phyloP scores from a whole-genome alignment of 2,329 filamentous ascomycete genomes.

The Raffaelea arxii region DNA sequence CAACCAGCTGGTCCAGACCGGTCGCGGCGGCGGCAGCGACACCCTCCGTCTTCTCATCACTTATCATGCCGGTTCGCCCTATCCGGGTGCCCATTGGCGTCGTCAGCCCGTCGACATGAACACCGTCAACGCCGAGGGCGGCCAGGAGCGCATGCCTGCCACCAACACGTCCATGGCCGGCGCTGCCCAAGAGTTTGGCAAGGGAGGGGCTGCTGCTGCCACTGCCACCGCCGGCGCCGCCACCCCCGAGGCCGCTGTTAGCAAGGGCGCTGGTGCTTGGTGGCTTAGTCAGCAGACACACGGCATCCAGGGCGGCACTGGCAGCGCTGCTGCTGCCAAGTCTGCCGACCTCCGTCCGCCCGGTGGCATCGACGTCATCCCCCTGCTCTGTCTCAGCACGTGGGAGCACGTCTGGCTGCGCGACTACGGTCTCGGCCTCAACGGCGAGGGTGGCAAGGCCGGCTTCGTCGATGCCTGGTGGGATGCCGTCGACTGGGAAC shows the following conservation, averaged over 20 bases:
- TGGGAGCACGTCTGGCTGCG: constrained; percentile 92
- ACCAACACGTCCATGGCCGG: not conserved
- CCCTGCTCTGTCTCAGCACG: constrained; percentile 84
- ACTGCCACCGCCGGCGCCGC: constrained; percentile 13
- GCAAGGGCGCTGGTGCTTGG: too few species aligned
- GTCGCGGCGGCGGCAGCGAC: constrained; percentile 12
- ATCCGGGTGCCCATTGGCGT: constrained; percentile 75
- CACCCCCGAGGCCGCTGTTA: constrained; percentile 13
- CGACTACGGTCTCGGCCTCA: constrained; percentile 57
- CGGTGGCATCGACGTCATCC: constrained; percentile 59
- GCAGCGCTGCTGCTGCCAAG: not conserved
- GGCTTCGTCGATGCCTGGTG: constrained; percentile 76
- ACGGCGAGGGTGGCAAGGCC: constrained; percentile 62
- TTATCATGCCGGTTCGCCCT: constrained; percentile 85
- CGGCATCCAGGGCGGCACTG: not conserved
- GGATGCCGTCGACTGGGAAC: constrained; percentile 76
- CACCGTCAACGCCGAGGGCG: constrained; percentile 35
- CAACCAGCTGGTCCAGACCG: constrained; percentile 11
- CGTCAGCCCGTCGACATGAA: constrained; percentile 62
- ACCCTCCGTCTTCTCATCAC: constrained; percentile 66
- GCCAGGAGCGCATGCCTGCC: not conserved
- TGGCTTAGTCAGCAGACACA: constrained; percentile 6
- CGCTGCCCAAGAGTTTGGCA: not conserved
- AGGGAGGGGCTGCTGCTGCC: constrained; percentile 12
- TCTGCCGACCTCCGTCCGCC: constrained; percentile 37